These are phyloP conservation scores for Wickerhamomyces alni DNA, from an alignment of 805 yeast genomes.

Conservation along the genomic window DNA sequence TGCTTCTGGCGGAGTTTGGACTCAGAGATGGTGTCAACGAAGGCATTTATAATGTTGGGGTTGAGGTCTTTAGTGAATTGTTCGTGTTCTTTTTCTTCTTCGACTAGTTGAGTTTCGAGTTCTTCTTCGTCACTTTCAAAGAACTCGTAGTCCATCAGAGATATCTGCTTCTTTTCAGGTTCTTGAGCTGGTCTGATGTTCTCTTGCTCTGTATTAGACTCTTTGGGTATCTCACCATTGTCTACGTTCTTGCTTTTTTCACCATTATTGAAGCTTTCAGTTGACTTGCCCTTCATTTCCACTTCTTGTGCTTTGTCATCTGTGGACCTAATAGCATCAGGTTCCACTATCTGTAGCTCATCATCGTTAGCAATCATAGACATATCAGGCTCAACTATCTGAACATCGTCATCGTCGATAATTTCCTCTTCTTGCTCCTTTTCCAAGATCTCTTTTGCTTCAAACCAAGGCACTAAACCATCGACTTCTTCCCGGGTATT, in stretches of 20 bases:
- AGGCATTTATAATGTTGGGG: conserved; percentile 13
- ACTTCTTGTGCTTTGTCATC: too few relatives aligned
- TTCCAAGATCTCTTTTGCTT: conserved; percentile 31
- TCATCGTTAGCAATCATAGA: conserved; percentile 11
- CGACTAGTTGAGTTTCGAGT: conserved; percentile 51
- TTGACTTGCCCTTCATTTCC: too few relatives aligned
- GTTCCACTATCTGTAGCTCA: conserved; percentile 7
- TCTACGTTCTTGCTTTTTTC: too few relatives aligned
- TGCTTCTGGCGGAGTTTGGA: conserved; percentile 41
- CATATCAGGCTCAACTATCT: conserved; percentile 2
- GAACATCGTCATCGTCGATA: conserved; percentile 8
- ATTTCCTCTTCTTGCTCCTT: conserved; percentile 4
- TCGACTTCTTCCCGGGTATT: conserved; percentile 36
- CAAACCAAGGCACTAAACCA: conserved; percentile 47
- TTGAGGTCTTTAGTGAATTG: conserved; percentile 44
- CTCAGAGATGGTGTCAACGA: conserved; percentile 20
- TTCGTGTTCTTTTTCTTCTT: conserved; percentile 71
- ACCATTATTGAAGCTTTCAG: too few relatives aligned
- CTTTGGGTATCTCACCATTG: neutral
- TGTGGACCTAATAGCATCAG: conserved; percentile 1
- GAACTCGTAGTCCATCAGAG: conserved; percentile 53
- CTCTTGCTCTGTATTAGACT: too few relatives aligned
- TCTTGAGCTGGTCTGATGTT: too few relatives aligned
- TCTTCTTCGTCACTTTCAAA: conserved; percentile 75
- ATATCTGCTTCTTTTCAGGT: conserved; percentile 3